Evolutionary conservation across 2,329 filamentous ascomycete species (phyloP).

Genomic region (Alternaria sp.): DNA sequence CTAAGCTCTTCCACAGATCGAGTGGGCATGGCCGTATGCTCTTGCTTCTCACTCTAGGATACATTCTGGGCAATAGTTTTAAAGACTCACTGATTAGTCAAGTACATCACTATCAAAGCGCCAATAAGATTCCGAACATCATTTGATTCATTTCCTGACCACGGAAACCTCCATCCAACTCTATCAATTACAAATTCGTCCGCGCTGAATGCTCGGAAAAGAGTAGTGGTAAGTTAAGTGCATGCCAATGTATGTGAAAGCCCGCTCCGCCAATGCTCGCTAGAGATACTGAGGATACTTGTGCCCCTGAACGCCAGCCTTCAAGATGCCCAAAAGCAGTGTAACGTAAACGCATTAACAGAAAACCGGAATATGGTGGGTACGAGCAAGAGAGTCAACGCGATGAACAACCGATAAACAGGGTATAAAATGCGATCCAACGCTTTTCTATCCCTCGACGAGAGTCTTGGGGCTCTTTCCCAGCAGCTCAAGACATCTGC

Average conservation of each 20-base stretch:
- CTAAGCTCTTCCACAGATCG: neutral
- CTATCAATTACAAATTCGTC: constrained; percentile 40
- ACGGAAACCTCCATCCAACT: constrained; percentile 20
- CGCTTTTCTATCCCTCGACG: constrained; percentile 73
- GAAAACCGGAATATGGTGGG: constrained; percentile 35
- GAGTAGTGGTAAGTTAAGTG: constrained; percentile 37
- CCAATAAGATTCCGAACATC: constrained; percentile 5
- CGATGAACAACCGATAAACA: constrained; percentile 30
- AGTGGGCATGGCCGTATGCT: neutral
- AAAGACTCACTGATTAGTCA: neutral
- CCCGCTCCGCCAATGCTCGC: constrained; percentile 52
- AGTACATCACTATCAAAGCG: neutral
- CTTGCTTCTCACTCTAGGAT: neutral
- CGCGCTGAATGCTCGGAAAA: constrained; percentile 16
- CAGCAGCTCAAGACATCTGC: constrained; percentile 86
- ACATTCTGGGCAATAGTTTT: neutral
- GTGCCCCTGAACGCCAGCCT: constrained; percentile 43
- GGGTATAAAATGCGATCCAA: constrained; percentile 32
- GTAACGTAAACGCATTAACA: constrained; percentile 35
- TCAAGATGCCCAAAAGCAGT: constrained; percentile 26
- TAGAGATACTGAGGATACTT: constrained; percentile 46
- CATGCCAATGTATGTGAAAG: constrained; percentile 45
- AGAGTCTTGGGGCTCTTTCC: constrained; percentile 81
- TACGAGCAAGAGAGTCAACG: constrained; percentile 23
- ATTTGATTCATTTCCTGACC: constrained; percentile 20